Evolutionary conservation across 805 yeast genomes (phyloP), one percentile per base, ranked within the genome.

Genomic region (Saccharomycopsis schoenii): DNA sequence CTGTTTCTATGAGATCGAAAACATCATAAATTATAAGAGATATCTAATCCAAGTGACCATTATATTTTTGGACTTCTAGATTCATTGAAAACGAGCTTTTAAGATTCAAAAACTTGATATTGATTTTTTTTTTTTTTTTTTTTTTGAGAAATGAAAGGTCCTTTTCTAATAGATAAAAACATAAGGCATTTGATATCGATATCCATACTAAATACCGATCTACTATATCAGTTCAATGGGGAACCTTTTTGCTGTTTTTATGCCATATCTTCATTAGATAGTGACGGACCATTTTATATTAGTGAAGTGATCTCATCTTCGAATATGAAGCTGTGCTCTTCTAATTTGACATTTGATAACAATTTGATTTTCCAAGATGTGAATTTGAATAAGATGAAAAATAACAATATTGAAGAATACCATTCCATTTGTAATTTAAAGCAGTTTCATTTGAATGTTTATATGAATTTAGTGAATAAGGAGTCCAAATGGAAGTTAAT

Each of bases 151-250:
- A 47, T 47, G 52, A 47, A 47, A 21, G 52, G 52, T 24, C 57
- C 57, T 9, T 24, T 55, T 36, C 19, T 40, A 37, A 40, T 36
- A 39, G 40, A 62, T 59, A 52, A 56, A 29, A 60, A 56, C 40
- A 19, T 62, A 43, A 62, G 59, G 51, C 65, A 62, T 51, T 56
- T 62, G 50, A 57, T 41, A 17, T 62, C 65, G 9, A 47, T 62
- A 0, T 60, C 65, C 29, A 11, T 62, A 14, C 11, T 57, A 25
- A 62, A 60, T 43, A 21, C 61, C 19, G 14, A 24, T 19, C 19
- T 54, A 14, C 41, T 24, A 14, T 52, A 60, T 21, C 39, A 34
- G 47, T 21, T 36, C 3, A 21, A 14, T 19, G 39, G 51, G 2
- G 17, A 21, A 4, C 47, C 57, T 37, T 36, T 52, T 34, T 9